Conservation (phyloP, 257 asterid genomes). For the Coffea eugenioides region DNA sequence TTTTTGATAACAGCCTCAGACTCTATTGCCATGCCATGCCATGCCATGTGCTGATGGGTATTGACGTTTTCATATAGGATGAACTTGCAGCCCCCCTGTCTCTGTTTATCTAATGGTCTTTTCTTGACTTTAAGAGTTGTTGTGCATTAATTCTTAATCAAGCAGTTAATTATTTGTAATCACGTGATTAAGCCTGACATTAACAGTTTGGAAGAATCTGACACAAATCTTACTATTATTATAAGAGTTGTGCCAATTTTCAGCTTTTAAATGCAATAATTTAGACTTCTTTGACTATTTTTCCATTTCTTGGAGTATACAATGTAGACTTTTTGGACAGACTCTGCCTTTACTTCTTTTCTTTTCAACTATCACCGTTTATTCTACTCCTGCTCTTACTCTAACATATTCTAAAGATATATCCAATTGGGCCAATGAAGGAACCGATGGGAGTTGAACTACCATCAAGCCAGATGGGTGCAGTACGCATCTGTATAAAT, state of each 20-base stretch:
- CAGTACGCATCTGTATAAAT: no score
- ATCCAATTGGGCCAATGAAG: no score
- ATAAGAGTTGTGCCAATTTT: background rate
- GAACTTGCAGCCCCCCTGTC: background rate
- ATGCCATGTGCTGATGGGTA: slow-evolving; percentile 4
- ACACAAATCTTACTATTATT: background rate
- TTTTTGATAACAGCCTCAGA: slow-evolving; percentile 5
- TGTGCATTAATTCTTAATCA: background rate
- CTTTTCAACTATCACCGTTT: no score
- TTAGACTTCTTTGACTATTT: background rate
- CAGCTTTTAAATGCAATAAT: background rate
- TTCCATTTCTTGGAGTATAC: background rate
- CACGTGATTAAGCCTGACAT: slow-evolving; percentile 15
- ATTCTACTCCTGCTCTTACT: no score
- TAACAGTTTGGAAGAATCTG: slow-evolving; percentile 14
- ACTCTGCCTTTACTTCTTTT: background rate
- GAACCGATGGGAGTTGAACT: no score
- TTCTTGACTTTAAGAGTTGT: slow-evolving; percentile 17
- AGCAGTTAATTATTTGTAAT: background rate
- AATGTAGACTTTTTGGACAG: background rate
- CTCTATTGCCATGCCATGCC: background rate
- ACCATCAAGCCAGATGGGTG: no score
- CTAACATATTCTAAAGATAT: no score
- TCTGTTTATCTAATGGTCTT: slow-evolving; percentile 11
- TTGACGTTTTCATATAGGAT: slow-evolving; percentile 12